Percentiles rank a stretch among this genome's conserved stretches.
phyloP scores from a whole-genome alignment of 306 rosid genomes.

The Crotalaria pallida region DNA sequence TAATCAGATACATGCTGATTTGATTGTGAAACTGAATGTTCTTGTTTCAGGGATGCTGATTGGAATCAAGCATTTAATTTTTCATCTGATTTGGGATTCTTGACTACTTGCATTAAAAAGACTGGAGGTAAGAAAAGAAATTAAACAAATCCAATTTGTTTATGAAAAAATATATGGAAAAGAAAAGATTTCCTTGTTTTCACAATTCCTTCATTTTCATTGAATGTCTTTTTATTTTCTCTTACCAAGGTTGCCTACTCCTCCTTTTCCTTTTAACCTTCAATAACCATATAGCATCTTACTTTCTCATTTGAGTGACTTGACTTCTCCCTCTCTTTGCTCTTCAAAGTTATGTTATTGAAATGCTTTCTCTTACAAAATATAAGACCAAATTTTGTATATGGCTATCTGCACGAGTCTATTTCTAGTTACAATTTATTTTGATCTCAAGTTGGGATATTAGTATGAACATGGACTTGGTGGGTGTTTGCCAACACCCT shows the following conservation, averaged over 20 bases:
- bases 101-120: slow-evolving; percentile 72
- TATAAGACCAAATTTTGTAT: background rate
- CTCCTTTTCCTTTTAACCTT: background rate
- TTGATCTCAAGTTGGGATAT: background rate
- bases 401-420: background rate
- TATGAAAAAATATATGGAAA: slow-evolving; percentile 1
- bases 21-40: slow-evolving; percentile 20
- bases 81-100: slow-evolving; percentile 69
- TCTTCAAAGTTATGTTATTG: no score
- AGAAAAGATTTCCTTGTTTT: background rate
- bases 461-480: background rate
- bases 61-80: slow-evolving; percentile 88
- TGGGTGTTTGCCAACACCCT: no score
- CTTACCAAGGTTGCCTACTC: no score
- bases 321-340: background rate
- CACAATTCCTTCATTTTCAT: background rate
- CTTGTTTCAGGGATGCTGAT: slow-evolving; percentile 67
- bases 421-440: background rate
- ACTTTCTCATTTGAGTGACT: background rate
- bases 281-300: background rate
- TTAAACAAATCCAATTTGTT: background rate
- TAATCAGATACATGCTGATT: background rate
- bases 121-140: slow-evolving; percentile 50
- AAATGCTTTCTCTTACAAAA: background rate
- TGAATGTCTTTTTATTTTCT: no score